These are phyloP conservation scores for Monosporascus sp. DNA, from an alignment of 2,329 filamentous ascomycete species.

Conservation along the genomic window DNA sequence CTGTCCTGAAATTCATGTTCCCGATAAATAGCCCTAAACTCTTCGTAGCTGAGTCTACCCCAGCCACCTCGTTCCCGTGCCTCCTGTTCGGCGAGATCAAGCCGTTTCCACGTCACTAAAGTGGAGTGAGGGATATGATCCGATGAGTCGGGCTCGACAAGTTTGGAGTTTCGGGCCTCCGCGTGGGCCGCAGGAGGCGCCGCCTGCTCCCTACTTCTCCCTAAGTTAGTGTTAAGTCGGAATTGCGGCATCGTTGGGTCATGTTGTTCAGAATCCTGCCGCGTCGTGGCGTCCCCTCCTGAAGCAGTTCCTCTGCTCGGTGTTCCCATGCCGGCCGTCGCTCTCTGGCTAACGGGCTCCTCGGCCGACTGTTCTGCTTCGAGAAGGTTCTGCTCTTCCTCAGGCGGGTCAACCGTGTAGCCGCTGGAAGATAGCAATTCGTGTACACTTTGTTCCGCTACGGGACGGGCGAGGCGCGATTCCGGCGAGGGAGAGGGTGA, in stretches of 20 bases:
- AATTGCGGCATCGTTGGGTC: conserved; percentile 68
- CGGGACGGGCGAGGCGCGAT: conserved; percentile 6
- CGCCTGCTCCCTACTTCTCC: background rate
- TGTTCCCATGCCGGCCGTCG: conserved; percentile 7
- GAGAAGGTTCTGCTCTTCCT: conserved; percentile 2
- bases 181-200: background rate
- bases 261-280: conserved; percentile 23
- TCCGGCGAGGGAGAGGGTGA: conserved; percentile 5
- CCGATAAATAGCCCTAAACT: conserved; percentile 70
- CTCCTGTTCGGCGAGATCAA: conserved; percentile 63
- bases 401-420: conserved; percentile 32
- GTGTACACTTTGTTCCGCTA: conserved; percentile 27
- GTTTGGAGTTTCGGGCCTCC: conserved; percentile 4
- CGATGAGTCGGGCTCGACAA: conserved; percentile 17
- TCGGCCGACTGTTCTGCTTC: conserved; percentile 4
- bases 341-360: conserved; percentile 1
- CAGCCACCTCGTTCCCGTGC: conserved; percentile 69
- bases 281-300: background rate
- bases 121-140: conserved; percentile 26
- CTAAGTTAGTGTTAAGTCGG: conserved; percentile 46
- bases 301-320: conserved; percentile 15
- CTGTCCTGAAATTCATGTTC: conserved; percentile 53
- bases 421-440: conserved; percentile 40
- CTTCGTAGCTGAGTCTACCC: conserved; percentile 69
- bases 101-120: conserved; percentile 44